A percentile compares a stretch with the other conserved stretches of the same genome.
These are phyloP conservation scores for Luzula sylvatica DNA, from an alignment of 176 grass and related monocot genomes.

Conservation along the genomic window DNA sequence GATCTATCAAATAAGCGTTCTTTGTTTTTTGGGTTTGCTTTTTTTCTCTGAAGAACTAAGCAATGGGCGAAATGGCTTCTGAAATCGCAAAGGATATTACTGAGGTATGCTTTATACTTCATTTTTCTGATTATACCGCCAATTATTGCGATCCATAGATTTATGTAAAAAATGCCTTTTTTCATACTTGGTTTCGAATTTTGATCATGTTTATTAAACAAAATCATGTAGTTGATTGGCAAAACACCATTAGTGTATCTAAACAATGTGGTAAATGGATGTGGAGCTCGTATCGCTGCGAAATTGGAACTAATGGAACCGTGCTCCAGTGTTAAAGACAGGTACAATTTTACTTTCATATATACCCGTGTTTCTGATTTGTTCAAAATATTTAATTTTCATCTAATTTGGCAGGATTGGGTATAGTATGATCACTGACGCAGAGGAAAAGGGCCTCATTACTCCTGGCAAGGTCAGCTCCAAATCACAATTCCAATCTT, in stretches of 20 bases:
- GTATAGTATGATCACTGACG: slow-evolving; percentile 39
- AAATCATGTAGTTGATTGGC: slow-evolving; percentile 31
- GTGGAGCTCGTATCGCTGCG: slow-evolving; percentile 29
- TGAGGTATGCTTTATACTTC: slow-evolving; percentile 13
- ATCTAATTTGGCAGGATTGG: slow-evolving; percentile 24
- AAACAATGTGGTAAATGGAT: slow-evolving; percentile 34
- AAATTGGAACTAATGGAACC: slow-evolving; percentile 52
- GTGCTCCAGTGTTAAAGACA: slow-evolving; percentile 48
- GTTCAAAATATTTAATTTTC: no score
- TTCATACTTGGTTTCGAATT: neutral
- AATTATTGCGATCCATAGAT: no score
- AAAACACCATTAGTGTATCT: slow-evolving; percentile 45
- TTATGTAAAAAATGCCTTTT: no score
- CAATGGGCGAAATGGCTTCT: slow-evolving; percentile 16
- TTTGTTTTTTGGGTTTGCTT: neutral
- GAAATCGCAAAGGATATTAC: slow-evolving; percentile 35
- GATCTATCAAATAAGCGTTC: no score
- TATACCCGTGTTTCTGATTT: no score
- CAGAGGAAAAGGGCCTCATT: slow-evolving; percentile 34
- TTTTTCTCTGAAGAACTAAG: slow-evolving; percentile 4
- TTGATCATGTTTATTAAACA: neutral
- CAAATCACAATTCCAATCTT: neutral
- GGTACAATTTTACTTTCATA: slow-evolving; percentile 18
- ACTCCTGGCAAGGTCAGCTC: slow-evolving; percentile 31
- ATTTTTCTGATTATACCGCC: neutral